These are phyloP conservation scores for Kodamaea sp. DNA, from an alignment of 1,139 yeast species.

Conservation along the genomic window DNA sequence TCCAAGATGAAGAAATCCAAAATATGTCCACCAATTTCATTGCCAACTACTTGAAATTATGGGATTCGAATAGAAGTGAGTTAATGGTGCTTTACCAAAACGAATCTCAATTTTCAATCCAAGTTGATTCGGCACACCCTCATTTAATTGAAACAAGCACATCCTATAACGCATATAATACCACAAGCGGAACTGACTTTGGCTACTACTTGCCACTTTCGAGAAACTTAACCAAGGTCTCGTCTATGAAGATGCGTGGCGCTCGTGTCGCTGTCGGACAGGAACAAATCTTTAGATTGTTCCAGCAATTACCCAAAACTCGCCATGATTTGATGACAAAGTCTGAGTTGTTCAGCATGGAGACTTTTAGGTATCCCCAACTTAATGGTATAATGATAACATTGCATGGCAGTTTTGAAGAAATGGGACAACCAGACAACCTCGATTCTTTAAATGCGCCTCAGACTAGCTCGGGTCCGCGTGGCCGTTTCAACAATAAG, in stretches of 20 bases:
- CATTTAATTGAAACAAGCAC: conserved; percentile 33
- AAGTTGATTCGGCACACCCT: conserved; percentile 52
- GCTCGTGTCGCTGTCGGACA: conserved; percentile 68
- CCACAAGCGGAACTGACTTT: conserved; percentile 43
- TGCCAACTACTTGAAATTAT: conserved; percentile 66
- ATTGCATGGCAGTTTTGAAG: conserved; percentile 83
- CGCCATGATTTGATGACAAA: conserved; percentile 62
- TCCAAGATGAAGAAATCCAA: conserved; percentile 75
- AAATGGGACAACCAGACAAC: conserved; percentile 51
- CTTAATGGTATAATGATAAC: conserved; percentile 73
- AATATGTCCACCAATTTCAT: conserved; percentile 71
- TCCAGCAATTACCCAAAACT: conserved; percentile 69
- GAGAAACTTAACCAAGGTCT: conserved; percentile 70
- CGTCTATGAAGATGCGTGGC: conserved; percentile 53
- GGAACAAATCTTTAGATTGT: conserved; percentile 57
- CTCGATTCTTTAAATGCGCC: conserved; percentile 15
- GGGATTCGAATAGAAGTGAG: conserved; percentile 78
- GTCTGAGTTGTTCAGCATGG: conserved; percentile 72
- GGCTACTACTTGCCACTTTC: conserved; percentile 67
- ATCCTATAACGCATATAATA: conserved; percentile 11
- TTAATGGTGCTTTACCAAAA: conserved; percentile 71
- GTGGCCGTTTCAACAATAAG: conserved; percentile 31
- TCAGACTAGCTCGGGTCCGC: conserved; percentile 14
- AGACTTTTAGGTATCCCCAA: conserved; percentile 68
- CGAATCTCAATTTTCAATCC: conserved; percentile 80